Evolutionary conservation across 2,329 filamentous ascomycete species (phyloP), one percentile per base, ranked within the genome.

Genomic region (Emericellopsis cladophorae): DNA sequence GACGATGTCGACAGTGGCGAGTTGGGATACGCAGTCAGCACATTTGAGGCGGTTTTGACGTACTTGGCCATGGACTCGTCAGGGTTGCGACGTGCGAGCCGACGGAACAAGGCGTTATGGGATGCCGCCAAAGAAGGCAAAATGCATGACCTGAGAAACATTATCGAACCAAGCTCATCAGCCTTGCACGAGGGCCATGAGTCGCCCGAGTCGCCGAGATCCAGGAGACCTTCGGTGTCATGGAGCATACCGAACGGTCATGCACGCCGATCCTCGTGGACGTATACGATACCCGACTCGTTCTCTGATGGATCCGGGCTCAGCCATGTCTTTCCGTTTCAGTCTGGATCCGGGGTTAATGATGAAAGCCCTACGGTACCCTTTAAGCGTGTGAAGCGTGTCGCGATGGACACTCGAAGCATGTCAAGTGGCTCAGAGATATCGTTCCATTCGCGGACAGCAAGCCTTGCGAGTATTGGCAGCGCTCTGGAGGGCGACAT

Each of bases 1-100:
- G 92, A 96, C 51, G 92, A 98, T 61, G 88, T 98, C 8, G 92
- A 98, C 49, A 93, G 80, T 45, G 92, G 92, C 38, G 92, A 98
- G 62, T 82, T 93, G 68, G 92, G 92, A 8, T 98, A 98, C 59
- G 89, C 90, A 0, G 62, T 98, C 39, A 96, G 90, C 59, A 98
- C 92, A 0, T 86, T 96, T 45, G 92, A 98, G 59, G 92, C 88
- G 7, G 92, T 98, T 0, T 62, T 98, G 29, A 80, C 86, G 2
- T 96, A 98, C 56, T 74, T 98, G 3, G 76, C 81, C 8, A 76
- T 80, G 45, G 89, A 94, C 54, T 94, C 90, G 0, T 79, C 76
- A 12, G 84, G 81, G 5, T 64, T 98, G 43, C 77, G 89, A 45
- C 84, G 80, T 56, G 87, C 89, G 7, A 96, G 92, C 58, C 77